phyloP scores from a whole-genome alignment of 257 asterid species.

The Phtheirospermum japonicum region DNA sequence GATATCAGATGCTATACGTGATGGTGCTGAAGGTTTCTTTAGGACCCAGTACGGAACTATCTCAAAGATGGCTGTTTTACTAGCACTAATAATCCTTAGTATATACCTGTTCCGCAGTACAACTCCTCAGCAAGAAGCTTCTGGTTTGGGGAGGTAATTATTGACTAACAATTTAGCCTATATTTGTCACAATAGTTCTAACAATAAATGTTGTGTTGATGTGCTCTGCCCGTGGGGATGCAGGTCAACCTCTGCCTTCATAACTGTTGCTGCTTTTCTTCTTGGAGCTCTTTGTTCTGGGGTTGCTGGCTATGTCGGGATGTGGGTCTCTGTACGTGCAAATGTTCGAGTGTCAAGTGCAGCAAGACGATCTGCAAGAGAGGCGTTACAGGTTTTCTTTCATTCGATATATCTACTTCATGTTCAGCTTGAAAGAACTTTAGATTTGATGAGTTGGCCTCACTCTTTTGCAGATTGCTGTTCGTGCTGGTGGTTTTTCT shows the following conservation, averaged over 20 bases:
- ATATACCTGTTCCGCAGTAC: constrained; percentile 83
- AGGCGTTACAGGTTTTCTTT: constrained; percentile 82
- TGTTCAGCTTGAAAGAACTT: constrained; percentile 24
- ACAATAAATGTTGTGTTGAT: constrained; percentile 17
- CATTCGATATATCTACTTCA: constrained; percentile 22
- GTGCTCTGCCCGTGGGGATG: constrained; percentile 30
- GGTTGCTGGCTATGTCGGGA: constrained; percentile 96
- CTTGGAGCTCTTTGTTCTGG: constrained; percentile 99
- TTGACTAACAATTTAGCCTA: constrained; percentile 15
- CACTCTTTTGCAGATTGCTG: constrained; percentile 69
- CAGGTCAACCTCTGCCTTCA: constrained; percentile 78
- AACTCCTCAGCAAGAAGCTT: constrained; percentile 88
- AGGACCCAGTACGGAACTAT: constrained; percentile 96
- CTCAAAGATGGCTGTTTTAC: constrained; percentile 85
- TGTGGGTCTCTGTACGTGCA: constrained; percentile 99
- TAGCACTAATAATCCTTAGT: constrained; percentile 67
- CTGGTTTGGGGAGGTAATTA: constrained; percentile 87
- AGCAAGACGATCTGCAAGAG: constrained; percentile 95
- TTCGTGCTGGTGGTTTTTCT: constrained; percentile 99
- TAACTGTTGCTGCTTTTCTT: constrained; percentile 86
- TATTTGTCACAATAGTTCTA: not conserved
- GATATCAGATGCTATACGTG: constrained; percentile 99
- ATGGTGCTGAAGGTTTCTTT: constrained; percentile 98
- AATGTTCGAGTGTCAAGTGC: constrained; percentile 99
- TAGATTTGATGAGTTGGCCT: constrained; percentile 27